Conservation (phyloP, 192 early-diverging fungal genomes). For the Coemansia sp. region DNA sequence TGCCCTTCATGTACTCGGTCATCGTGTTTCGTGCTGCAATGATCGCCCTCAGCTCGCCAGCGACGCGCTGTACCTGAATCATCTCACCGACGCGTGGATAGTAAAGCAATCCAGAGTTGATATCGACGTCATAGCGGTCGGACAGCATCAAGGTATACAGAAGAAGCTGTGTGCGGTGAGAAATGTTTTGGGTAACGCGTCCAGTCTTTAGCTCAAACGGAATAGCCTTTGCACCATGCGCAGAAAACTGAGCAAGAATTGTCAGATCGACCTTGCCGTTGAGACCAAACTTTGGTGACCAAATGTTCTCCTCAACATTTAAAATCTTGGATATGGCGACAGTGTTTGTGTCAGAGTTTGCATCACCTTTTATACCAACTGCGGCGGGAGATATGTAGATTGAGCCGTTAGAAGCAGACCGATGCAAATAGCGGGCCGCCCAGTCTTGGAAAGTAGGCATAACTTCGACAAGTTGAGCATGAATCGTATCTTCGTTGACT, state of each 20-base stretch:
- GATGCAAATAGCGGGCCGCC: slow-evolving; percentile 51
- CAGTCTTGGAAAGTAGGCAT: slow-evolving; percentile 56
- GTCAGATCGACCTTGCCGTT: slow-evolving; percentile 91
- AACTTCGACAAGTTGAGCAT: slow-evolving; percentile 50
- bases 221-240: slow-evolving; percentile 49
- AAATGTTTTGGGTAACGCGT: slow-evolving; percentile 53
- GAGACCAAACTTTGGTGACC: slow-evolving; percentile 88
- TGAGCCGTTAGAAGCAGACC: slow-evolving; percentile 13
- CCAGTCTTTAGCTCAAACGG: slow-evolving; percentile 94
- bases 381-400: slow-evolving; percentile 15
- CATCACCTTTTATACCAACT: not conserved
- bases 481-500: slow-evolving; percentile 57
- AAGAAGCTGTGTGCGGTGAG: slow-evolving; percentile 80
- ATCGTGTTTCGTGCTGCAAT: slow-evolving; percentile 76
- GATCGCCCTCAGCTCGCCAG: slow-evolving; percentile 68
- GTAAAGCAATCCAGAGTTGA: slow-evolving; percentile 68
- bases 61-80: slow-evolving; percentile 56
- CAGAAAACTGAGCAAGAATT: slow-evolving; percentile 23
- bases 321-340: slow-evolving; percentile 66
- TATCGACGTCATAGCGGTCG: slow-evolving; percentile 77
- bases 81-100: slow-evolving; percentile 74
- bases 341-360: not conserved
- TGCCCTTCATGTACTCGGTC: slow-evolving; percentile 53
- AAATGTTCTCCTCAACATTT: slow-evolving; percentile 89
- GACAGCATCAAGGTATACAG: slow-evolving; percentile 83